Conservation (phyloP, 495 filamentous ascomycete species). For the Penicillium tannophilum region DNA sequence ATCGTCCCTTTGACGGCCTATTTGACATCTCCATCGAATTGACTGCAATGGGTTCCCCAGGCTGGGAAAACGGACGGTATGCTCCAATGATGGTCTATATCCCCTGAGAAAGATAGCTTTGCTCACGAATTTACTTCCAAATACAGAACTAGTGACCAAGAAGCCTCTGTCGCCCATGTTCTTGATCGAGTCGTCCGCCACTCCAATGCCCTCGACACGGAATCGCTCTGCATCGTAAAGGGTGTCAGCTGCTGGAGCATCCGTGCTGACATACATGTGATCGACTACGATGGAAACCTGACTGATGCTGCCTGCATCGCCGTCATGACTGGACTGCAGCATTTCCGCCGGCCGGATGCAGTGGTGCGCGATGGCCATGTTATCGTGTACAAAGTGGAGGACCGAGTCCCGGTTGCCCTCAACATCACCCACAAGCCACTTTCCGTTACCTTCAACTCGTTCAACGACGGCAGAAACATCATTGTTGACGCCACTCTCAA, state of each 20-base stretch:
- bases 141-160: conserved; percentile 69
- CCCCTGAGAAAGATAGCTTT: conserved; percentile 4
- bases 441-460: conserved; percentile 83
- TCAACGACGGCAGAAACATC: conserved; percentile 65
- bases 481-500: conserved; percentile 76
- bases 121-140: neutral
- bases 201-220: conserved; percentile 87
- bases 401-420: conserved; percentile 85
- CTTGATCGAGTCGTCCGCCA: conserved; percentile 93
- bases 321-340: conserved; percentile 80
- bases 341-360: conserved; percentile 87
- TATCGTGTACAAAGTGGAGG: conserved; percentile 77
- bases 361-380: conserved; percentile 79
- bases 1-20: conserved; percentile 91
- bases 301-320: conserved; percentile 84
- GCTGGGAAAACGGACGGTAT: conserved; percentile 83
- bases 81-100: conserved; percentile 14
- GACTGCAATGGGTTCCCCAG: conserved; percentile 87
- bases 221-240: conserved; percentile 91
- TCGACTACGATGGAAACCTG: conserved; percentile 86
- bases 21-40: conserved; percentile 91
- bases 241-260: conserved; percentile 88
- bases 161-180: conserved; percentile 79
- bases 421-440: conserved; percentile 89
- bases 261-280: conserved; percentile 84